Conservation (phyloP, 169 alveolate genomes). For the Hepatocystis sp. region DNA sequence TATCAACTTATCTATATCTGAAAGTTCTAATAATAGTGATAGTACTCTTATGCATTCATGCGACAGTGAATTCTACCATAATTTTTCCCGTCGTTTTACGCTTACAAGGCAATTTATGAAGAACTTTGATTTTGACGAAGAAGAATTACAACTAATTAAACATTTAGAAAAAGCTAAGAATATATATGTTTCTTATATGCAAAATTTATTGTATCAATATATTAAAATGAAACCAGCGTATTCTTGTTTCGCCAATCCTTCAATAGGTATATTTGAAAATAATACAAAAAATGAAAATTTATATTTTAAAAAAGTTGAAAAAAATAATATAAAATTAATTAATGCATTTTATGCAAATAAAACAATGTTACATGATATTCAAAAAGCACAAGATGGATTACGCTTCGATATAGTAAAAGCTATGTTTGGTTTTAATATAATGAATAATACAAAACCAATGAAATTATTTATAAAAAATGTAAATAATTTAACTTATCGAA, state of each 20-base stretch:
- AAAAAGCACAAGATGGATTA: conserved; percentile 16
- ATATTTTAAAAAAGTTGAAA: too few relatives aligned
- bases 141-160: conserved; percentile 11
- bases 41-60: too few relatives aligned
- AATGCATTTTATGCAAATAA: conserved; percentile 10
- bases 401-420: conserved; percentile 37
- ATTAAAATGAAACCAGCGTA: too few relatives aligned
- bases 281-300: too few relatives aligned
- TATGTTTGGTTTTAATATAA: conserved; percentile 61
- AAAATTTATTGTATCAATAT: too few relatives aligned
- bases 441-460: conserved; percentile 52
- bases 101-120: conserved; percentile 8
- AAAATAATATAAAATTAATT: not conserved
- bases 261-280: too few relatives aligned
- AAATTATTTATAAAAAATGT: conserved; percentile 34
- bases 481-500: conserved; percentile 2
- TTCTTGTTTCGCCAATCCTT: too few relatives aligned
- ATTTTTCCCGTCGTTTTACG: too few relatives aligned
- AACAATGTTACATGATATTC: conserved; percentile 8
- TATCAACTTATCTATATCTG: too few relatives aligned
- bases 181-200: conserved; percentile 27
- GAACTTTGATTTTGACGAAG: not conserved
- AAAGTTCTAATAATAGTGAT: too few relatives aligned
- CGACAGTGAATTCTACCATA: too few relatives aligned
- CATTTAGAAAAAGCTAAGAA: conserved; percentile 31